Percentiles rank a stretch among this genome's conserved stretches.
phyloP scores from a whole-genome alignment of 306 rosid genomes.

The Delonix regia region DNA sequence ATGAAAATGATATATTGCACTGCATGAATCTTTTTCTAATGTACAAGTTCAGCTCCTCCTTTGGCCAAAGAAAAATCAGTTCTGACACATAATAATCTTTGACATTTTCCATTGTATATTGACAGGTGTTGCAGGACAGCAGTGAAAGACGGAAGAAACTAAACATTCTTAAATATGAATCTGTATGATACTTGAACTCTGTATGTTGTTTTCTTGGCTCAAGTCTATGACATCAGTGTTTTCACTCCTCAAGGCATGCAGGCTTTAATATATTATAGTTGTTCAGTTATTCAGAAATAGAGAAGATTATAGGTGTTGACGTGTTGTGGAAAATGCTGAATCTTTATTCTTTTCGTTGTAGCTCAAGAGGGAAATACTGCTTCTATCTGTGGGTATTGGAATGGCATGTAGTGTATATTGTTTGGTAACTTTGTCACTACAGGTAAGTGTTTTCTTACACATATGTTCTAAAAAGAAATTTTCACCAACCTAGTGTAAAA shows the following conservation, averaged over 20 bases:
- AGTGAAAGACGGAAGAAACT: conserved; percentile 79
- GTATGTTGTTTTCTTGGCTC: conserved; percentile 45
- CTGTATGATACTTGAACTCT: conserved; percentile 74
- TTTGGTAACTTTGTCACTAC: conserved; percentile 67
- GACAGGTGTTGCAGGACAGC: conserved; percentile 65
- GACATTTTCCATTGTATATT: conserved; percentile 26
- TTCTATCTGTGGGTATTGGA: conserved; percentile 85
- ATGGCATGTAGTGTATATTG: conserved; percentile 83
- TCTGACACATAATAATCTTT: conserved; percentile 7
- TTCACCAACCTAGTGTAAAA: neutral
- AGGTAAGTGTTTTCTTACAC: conserved; percentile 56
- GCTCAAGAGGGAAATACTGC: conserved; percentile 87
- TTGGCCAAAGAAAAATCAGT: neutral
- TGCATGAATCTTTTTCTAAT: neutral
- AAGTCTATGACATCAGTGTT: conserved; percentile 27
- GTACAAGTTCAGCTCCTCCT: conserved; percentile 21
- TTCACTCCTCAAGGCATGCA: conserved; percentile 15
- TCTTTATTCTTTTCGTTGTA: conserved; percentile 44
- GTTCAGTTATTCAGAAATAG: neutral
- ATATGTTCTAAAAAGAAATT: neutral
- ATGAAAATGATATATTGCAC: conserved; percentile 17
- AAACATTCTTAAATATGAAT: conserved; percentile 85
- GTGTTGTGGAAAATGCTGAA: conserved; percentile 32
- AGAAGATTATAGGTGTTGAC: neutral
- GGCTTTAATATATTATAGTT: conserved; percentile 27